Base-by-base conservation (phyloP, 2,329 filamentous ascomycete genomes). In the Trichophyton verrucosum region DNA sequence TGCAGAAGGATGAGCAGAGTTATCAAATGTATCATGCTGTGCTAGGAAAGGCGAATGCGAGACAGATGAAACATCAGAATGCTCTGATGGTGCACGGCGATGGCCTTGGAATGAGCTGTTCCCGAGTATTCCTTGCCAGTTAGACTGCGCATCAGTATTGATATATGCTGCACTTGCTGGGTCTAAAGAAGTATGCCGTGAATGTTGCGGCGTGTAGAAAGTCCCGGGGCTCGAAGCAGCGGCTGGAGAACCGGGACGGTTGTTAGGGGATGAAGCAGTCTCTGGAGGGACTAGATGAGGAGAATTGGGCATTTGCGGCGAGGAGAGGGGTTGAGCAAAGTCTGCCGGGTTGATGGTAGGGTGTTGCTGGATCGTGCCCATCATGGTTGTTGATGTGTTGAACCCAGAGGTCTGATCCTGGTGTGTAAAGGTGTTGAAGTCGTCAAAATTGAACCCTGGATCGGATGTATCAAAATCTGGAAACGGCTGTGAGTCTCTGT, bases 51-150 rank as follows among this genome's bases (percentile, higher is more conserved):
- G 92, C 17, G 92, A 96, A 24, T 86, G 88, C 22, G 88, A 86
- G 15, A 86, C 88, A 17, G 90, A 95, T 1, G 83, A 96, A 4
- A 96, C 86, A 66, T 96, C 92, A 2, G 91, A 96, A 68, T 87
- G 90, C 67, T 96, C 92, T n/a, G 91, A 96, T 0, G 89, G 88
- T 42, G 84, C 86, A 68, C 91, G 84, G 67, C 91, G 83, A 71
- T 96, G 92, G n/a, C 83, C 80, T 66, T 89, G 86, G 69, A 95
- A 96, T 62, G 79, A 76, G 42, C 77, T 75, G 66, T 81, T 81
- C 69, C 77, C 78, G 63, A 79, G 72, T 69, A 80, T 75, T 38
- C 78, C 77, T 61, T 75, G 73, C 84, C 84, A 87, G 64, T 87
- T 84, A 53, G 76, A 75, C 57, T 77, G 75, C 53, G 76, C 74